A percentile compares a stretch with the other conserved stretches of the same genome.
phyloP scores from a whole-genome alignment of 352 stramenopile genomes.

The Phytophthora kernoviae region DNA sequence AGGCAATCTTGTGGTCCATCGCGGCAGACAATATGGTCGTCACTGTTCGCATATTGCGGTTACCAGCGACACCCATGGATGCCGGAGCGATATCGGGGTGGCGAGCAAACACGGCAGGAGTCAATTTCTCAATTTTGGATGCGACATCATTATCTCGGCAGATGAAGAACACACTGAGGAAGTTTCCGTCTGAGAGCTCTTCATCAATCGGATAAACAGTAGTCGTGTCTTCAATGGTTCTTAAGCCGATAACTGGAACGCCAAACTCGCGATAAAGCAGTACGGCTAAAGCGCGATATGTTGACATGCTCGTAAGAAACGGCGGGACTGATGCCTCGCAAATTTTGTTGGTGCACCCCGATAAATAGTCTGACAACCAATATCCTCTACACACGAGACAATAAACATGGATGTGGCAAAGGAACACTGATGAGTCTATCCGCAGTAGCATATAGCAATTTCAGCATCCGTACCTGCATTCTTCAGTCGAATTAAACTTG shows the following conservation, averaged over 20 bases:
- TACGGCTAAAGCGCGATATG: conserved; percentile 52
- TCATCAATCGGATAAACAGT: conserved; percentile 60
- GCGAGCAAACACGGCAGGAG: conserved; percentile 40
- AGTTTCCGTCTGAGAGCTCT: conserved; percentile 44
- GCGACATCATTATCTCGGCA: conserved; percentile 49
- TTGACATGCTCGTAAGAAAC: conserved; percentile 57
- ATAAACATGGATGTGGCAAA: not conserved
- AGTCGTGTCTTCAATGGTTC: conserved; percentile 56
- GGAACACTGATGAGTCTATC: not conserved
- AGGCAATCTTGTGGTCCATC: conserved; percentile 39
- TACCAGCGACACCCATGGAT: conserved; percentile 26
- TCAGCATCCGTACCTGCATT: conserved; percentile 39
- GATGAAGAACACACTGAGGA: conserved; percentile 72
- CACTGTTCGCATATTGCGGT: conserved; percentile 47
- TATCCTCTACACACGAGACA: conserved; percentile 34
- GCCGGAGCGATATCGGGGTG: conserved; percentile 58
- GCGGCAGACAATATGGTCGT: conserved; percentile 32
- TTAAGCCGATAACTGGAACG: conserved; percentile 57
- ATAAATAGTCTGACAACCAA: conserved; percentile 72
- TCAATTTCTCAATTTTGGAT: conserved; percentile 65
- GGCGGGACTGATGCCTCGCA: conserved; percentile 58
- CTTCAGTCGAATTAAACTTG: conserved; percentile 46
- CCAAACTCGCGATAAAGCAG: conserved; percentile 74
- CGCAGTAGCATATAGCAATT: not conserved
- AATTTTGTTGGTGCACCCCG: conserved; percentile 58